phyloP scores from a whole-genome alignment of 495 filamentous ascomycete species.

The Sporormia fimetaria region DNA sequence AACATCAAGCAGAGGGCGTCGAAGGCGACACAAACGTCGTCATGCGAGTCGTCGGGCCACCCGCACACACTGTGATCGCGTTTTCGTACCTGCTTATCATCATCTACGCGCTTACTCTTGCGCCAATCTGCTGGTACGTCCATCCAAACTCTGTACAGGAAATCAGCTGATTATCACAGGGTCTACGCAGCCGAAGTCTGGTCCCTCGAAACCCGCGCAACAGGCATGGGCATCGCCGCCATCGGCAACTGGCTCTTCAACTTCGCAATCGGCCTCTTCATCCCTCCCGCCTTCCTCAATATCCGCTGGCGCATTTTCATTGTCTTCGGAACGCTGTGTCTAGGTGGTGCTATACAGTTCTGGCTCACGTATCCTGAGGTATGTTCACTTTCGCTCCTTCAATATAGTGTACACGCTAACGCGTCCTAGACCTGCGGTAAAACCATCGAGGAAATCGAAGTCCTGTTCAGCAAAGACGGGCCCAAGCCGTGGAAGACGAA shows the following conservation, averaged over 20 bases:
- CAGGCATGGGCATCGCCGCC: slow-evolving; percentile 56
- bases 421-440: slow-evolving; percentile 44
- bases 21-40: slow-evolving; percentile 56
- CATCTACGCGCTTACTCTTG: slow-evolving; percentile 61
- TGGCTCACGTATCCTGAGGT: slow-evolving; percentile 58
- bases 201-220: slow-evolving; percentile 61
- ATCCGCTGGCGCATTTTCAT: slow-evolving; percentile 64
- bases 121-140: slow-evolving; percentile 61
- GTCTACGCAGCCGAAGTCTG: slow-evolving; percentile 69
- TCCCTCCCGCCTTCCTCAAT: slow-evolving; percentile 58
- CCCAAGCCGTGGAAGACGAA: slow-evolving; percentile 49
- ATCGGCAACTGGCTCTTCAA: slow-evolving; percentile 69
- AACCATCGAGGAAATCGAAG: slow-evolving; percentile 59
- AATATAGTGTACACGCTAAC: neutral
- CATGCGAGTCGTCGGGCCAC: slow-evolving; percentile 46
- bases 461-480: slow-evolving; percentile 47
- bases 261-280: slow-evolving; percentile 60
- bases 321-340: slow-evolving; percentile 62
- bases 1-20: slow-evolving; percentile 35
- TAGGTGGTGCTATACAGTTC: slow-evolving; percentile 50
- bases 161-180: too few relatives aligned
- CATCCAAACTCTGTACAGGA: too few relatives aligned
- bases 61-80: slow-evolving; percentile 62
- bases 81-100: slow-evolving; percentile 71
- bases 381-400: neutral